A percentile compares a stretch with the other conserved stretches of the same genome.
Conservation (phyloP, 768 basidiomycete species). For the Tephrocybe sp. region DNA sequence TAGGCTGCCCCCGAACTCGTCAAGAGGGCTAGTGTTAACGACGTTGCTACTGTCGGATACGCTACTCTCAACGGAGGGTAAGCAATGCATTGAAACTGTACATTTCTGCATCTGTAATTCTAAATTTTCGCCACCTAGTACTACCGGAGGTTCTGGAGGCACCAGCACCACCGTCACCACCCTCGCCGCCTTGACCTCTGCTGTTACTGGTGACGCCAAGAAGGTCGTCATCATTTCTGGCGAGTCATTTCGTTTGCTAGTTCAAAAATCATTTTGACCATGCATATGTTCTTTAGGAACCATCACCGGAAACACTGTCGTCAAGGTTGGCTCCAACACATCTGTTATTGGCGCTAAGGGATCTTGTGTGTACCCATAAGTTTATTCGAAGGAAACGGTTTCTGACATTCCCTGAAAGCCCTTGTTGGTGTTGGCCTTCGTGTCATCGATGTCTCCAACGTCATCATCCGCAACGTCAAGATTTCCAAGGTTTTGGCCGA, state of each 20-base stretch:
- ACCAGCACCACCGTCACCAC: constrained; percentile 41
- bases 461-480: constrained; percentile 49
- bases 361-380: constrained; percentile 27
- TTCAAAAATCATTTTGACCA: background rate
- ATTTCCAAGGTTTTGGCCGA: constrained; percentile 45
- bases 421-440: constrained; percentile 46
- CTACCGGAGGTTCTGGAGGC: constrained; percentile 43
- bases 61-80: constrained; percentile 37
- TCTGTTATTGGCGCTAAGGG: constrained; percentile 39
- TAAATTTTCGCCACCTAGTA: constrained; percentile 24
- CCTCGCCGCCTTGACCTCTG: constrained; percentile 37
- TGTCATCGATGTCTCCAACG: constrained; percentile 38
- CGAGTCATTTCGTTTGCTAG: constrained; percentile 7
- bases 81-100: constrained; percentile 2
- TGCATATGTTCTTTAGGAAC: constrained; percentile 29
- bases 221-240: constrained; percentile 46
- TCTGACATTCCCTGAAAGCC: constrained; percentile 21
- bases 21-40: constrained; percentile 29
- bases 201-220: constrained; percentile 37
- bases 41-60: constrained; percentile 38
- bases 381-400: too few species aligned
- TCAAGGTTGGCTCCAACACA: constrained; percentile 43
- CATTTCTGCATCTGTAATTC: background rate
- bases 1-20: constrained; percentile 16
- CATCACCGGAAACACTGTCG: constrained; percentile 40